Evolutionary conservation across 306 rosid species (phyloP), one percentile per base, ranked within the genome.

Genomic region (Vigna radiata): DNA sequence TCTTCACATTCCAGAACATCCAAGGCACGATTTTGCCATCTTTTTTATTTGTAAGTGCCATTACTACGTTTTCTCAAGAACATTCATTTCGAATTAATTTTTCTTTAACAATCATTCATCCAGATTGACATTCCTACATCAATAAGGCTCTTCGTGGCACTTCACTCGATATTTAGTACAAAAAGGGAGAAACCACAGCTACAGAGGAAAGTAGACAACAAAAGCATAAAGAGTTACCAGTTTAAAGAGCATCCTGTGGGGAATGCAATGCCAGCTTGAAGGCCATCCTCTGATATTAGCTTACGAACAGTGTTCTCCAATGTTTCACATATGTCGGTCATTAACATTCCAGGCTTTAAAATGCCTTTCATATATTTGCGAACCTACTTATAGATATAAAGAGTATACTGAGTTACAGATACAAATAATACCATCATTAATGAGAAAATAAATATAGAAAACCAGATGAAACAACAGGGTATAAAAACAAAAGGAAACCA

Each of bases 201-300:
- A 81, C 39, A 62, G 43, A 21, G 33, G 37, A 52, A 52, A 76
- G 71, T 16, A 15, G 33, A 58, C 71, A 59, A 65, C 17, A 11
- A 56, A 44, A 48, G 55, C 31, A 49, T 43, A 58, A 68, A 68
- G 54, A 36, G 61, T 44, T 82, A 95, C 98, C 98, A 90, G 84
- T 95, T 95, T 81, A 95, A 81, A 63, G 98, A 95, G 89, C 98
- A 95, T 81, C 98, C 98, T 33, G 97, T 92, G 56, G 98, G 98
- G 85, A 95, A 95, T 52, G 98, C 98, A 83, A 95, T 95, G 87
- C 98, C 98, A 11, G 98, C 97, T 87, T 95, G 93, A 77, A 95
- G 81, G 50, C 98, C 97, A 77, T 92, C 89, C 85, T 92, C 98
- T 0, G 97, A 84, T 82, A 92, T 95, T 66, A 95, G 91, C 87